These are phyloP conservation scores for Hepatocystis sp. DNA, from an alignment of 169 alveolate genomes.

Conservation along the genomic window DNA sequence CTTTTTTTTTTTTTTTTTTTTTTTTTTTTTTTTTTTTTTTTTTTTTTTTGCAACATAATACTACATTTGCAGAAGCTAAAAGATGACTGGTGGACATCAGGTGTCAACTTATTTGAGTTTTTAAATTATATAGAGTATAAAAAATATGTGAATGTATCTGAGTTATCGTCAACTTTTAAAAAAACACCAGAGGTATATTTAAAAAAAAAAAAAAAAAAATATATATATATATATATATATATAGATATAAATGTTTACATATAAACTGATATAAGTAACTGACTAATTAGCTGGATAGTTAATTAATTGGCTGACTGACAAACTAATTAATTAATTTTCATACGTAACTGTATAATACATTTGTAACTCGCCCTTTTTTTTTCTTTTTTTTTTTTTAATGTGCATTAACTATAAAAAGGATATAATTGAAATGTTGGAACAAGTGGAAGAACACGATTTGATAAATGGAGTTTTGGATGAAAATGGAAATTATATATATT, in stretches of 20 bases:
- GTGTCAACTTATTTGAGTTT: slow-evolving; percentile 42
- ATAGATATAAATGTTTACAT: not conserved
- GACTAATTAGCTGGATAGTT: no score
- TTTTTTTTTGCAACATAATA: slow-evolving; percentile 22
- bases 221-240: not conserved
- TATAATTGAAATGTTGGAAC: slow-evolving; percentile 42
- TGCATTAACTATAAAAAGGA: slow-evolving; percentile 7
- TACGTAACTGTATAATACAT: not conserved
- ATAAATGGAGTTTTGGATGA: slow-evolving; percentile 65
- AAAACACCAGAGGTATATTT: slow-evolving; percentile 59
- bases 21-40: no score
- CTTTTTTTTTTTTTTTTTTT: not conserved
- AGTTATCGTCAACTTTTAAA: slow-evolving; percentile 51
- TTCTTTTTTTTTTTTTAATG: not conserved
- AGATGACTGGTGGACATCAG: slow-evolving; percentile 73
- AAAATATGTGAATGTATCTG: slow-evolving; percentile 57
- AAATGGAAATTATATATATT: slow-evolving; percentile 62
- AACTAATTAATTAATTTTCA: no score
- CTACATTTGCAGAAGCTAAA: slow-evolving; percentile 27
- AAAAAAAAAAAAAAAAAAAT: slow-evolving; percentile 1
- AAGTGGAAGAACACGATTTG: slow-evolving; percentile 64
- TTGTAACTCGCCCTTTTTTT: not conserved
- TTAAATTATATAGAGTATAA: slow-evolving; percentile 50
- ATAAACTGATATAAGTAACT: no score
- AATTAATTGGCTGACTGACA: no score